Base-by-base conservation (phyloP, 2,329 filamentous ascomycete species). In the Aspergillus neoniger region DNA sequence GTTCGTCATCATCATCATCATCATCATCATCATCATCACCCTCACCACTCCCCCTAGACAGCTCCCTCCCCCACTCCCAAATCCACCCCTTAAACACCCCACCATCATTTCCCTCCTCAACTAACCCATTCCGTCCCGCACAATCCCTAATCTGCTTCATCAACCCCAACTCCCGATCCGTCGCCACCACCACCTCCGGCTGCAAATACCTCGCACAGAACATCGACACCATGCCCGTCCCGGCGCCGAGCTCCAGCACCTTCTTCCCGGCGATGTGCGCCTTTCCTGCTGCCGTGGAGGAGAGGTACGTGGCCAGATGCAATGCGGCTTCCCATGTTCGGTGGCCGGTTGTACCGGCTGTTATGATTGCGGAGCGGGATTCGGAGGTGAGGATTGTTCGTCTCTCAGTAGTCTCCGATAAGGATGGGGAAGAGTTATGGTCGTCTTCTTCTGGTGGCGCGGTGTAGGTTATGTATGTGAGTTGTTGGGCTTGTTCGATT, bases 391-490 rank as follows among this genome's bases (percentile, higher is more conserved):
- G 76, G 55, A 72, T 74, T 64, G 65, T 71, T 49, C 63, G 66
- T 19, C 28, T 48, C 7, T 19, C 15, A 39, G 25, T 9, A 30
- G 28, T 10, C 10, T 12, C 28, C 8, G 8, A 19, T 19, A 19
- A 19, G 19, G 19, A 19, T 19, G 19, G 19, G 19, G 19, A 19
- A 19, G 19, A 10, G 8, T 30, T 8, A 30, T 30, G 28, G 30
- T 32, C 7, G 2, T 21, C 10, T 51, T 39, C 17, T 55, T 55
- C n/a, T 17, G 21, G 51, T 10, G 79, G 76, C 28, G 72, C 76
- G 23, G 78, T 82, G 72, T 96, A 96, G 39, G 88, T 92, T 60
- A 96, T 90, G 72, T 88, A 89, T 32, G 86, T 86, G 72, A 90
- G 90, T 69, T 87, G 72, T 76, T 93, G 91, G 23, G 86, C 90